Conservation (phyloP, 2,329 filamentous ascomycete species). For the Arachnomyces sp. region DNA sequence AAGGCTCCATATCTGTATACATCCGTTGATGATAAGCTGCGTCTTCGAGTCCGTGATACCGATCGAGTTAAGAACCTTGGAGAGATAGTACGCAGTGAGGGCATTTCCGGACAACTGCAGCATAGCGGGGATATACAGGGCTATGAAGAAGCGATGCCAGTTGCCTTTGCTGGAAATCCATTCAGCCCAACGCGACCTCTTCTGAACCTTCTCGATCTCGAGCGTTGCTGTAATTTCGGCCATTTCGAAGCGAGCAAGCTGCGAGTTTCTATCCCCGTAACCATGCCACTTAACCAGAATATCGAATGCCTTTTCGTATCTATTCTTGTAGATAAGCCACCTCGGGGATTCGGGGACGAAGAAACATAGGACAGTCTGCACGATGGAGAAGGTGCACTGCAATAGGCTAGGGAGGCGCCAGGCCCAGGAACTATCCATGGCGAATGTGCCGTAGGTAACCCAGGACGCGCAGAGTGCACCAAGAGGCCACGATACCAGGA, state of each 20-base stretch:
- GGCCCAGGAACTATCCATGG: conserved; percentile 24
- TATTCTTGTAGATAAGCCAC: conserved; percentile 20
- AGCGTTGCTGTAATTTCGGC: conserved; percentile 16
- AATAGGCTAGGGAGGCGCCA: conserved; percentile 20
- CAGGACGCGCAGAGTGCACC: too few species aligned
- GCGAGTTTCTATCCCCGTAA: conserved; percentile 11
- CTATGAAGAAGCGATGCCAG: conserved; percentile 20
- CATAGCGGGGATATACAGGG: conserved; percentile 15
- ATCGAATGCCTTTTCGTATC: conserved; percentile 12
- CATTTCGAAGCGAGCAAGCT: conserved; percentile 20
- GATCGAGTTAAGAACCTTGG: conserved; percentile 28
- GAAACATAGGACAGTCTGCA: conserved; percentile 14
- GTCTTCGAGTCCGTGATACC: conserved; percentile 27
- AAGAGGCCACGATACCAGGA: too few species aligned
- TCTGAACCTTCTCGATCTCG: conserved; percentile 13
- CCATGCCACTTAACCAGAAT: conserved; percentile 17
- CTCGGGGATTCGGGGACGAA: conserved; percentile 16
- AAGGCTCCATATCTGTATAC: conserved; percentile 20
- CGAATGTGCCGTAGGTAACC: conserved; percentile 22
- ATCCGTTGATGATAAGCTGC: conserved; percentile 34
- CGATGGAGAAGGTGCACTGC: conserved; percentile 14
- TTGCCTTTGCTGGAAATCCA: conserved; percentile 15
- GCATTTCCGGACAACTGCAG: conserved; percentile 24
- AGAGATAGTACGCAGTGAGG: conserved; percentile 30
- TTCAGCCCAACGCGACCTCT: conserved; percentile 1